phyloP scores from a whole-genome alignment of 2,329 filamentous ascomycete genomes.

The Ustilaginoidea virens region DNA sequence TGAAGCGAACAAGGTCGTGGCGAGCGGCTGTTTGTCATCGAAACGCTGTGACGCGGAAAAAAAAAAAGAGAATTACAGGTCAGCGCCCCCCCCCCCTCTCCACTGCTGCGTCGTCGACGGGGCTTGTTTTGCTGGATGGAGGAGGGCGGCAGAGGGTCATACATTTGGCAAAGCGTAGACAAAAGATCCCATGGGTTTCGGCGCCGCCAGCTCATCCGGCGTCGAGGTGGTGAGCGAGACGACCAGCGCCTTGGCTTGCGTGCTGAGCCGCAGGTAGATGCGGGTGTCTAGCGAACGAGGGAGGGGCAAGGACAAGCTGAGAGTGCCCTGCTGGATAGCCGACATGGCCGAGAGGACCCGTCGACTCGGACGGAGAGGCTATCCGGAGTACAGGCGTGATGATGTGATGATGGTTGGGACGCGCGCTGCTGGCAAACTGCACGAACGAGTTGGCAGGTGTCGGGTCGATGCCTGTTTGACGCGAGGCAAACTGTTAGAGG shows the following conservation, averaged over 20 bases:
- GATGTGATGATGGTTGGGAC: too few species aligned
- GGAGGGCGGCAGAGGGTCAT: not conserved
- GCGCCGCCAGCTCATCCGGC: constrained; percentile 31
- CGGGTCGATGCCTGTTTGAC: too few species aligned
- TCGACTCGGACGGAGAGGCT: too few species aligned
- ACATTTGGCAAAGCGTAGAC: constrained; percentile 91
- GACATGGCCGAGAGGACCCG: not conserved
- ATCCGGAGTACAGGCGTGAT: too few species aligned
- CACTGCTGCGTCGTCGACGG: not conserved
- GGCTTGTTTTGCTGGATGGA: not conserved
- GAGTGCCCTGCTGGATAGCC: not conserved
- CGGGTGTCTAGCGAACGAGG: constrained; percentile 44
- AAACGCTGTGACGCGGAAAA: constrained; percentile 31
- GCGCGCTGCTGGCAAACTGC: too few species aligned
- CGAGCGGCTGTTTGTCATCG: constrained; percentile 47
- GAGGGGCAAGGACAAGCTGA: constrained; percentile 39
- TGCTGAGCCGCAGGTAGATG: constrained; percentile 44
- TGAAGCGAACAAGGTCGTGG: constrained; percentile 64
- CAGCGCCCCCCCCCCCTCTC: too few species aligned
- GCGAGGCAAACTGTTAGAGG: too few species aligned
- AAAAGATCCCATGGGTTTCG: constrained; percentile 64
- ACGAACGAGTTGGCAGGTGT: too few species aligned
- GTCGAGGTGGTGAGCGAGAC: constrained; percentile 46
- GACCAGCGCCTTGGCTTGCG: constrained; percentile 39
- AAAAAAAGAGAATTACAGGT: too few species aligned